phyloP scores from a whole-genome alignment of 257 asterid species.

The Solanum corneliomulleri region DNA sequence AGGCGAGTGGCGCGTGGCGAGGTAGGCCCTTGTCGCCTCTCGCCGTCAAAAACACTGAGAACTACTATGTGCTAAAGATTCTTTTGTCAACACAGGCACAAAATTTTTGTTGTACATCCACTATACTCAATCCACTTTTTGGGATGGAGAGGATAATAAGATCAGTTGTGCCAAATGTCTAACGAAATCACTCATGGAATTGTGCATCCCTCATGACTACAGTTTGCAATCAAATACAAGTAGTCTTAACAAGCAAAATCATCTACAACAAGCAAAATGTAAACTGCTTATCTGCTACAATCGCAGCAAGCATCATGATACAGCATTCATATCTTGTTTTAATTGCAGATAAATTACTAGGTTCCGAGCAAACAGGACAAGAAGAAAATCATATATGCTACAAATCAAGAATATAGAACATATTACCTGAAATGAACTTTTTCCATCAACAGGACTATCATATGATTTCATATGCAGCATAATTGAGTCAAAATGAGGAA shows the following conservation, averaged over 20 bases:
- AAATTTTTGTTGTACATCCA: background rate
- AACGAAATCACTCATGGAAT: background rate
- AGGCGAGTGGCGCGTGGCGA: no score
- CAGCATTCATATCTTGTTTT: background rate
- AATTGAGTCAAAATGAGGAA: constrained; percentile 90
- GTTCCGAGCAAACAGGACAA: background rate
- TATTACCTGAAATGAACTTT: constrained; percentile 92
- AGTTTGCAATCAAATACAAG: background rate
- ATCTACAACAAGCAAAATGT: background rate
- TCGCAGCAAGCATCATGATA: background rate
- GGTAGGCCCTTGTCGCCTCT: no score
- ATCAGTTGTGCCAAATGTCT: background rate
- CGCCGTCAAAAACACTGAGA: no score
- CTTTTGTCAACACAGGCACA: background rate
- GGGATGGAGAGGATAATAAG: background rate
- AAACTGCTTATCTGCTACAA: background rate
- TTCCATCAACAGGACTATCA: constrained; percentile 96
- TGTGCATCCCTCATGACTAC: background rate
- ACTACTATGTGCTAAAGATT: background rate
- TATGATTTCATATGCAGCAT: constrained; percentile 97
- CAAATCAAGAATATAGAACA: background rate
- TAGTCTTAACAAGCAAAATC: background rate
- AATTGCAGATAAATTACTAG: background rate
- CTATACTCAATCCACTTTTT: background rate
- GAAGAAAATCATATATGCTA: background rate